Evolutionary conservation across 768 basidiomycete genomes (phyloP).

Genomic region (Panaeolus papilionaceus): DNA sequence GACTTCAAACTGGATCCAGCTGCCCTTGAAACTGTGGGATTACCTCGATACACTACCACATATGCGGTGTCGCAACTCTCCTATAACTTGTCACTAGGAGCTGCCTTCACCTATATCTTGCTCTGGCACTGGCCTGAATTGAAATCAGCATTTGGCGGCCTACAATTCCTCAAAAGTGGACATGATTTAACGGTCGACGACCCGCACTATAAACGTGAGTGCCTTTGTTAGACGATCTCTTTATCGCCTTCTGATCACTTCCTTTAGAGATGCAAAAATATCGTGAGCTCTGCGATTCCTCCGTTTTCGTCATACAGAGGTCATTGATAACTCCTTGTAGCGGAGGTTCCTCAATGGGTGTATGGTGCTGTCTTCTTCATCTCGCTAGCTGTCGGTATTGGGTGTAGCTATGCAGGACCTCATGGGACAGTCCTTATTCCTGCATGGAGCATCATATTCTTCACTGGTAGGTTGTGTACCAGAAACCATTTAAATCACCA

Average conservation of each 20-base stretch:
- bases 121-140: slow-evolving; percentile 61
- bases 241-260: background rate
- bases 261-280: background rate
- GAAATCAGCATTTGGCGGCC: slow-evolving; percentile 48
- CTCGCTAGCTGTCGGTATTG: slow-evolving; percentile 56
- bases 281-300: background rate
- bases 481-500: background rate
- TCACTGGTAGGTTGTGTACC: slow-evolving; percentile 41
- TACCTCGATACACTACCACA: slow-evolving; percentile 53
- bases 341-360: background rate
- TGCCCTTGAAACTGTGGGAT: slow-evolving; percentile 54
- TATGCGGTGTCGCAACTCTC: slow-evolving; percentile 54
- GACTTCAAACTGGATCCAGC: slow-evolving; percentile 59
- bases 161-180: slow-evolving; percentile 43
- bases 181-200: background rate
- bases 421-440: slow-evolving; percentile 51
- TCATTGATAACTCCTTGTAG: background rate
- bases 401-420: slow-evolving; percentile 45
- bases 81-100: slow-evolving; percentile 57
- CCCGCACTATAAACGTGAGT: background rate
- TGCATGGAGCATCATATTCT: slow-evolving; percentile 58
- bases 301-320: background rate
- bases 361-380: slow-evolving; percentile 47
- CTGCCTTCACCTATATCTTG: slow-evolving; percentile 53
- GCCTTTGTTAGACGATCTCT: background rate